A percentile compares a stretch with the other conserved stretches of the same genome.
phyloP scores from a whole-genome alignment of 441 rosid genomes.

The Biscutella laevigata region DNA sequence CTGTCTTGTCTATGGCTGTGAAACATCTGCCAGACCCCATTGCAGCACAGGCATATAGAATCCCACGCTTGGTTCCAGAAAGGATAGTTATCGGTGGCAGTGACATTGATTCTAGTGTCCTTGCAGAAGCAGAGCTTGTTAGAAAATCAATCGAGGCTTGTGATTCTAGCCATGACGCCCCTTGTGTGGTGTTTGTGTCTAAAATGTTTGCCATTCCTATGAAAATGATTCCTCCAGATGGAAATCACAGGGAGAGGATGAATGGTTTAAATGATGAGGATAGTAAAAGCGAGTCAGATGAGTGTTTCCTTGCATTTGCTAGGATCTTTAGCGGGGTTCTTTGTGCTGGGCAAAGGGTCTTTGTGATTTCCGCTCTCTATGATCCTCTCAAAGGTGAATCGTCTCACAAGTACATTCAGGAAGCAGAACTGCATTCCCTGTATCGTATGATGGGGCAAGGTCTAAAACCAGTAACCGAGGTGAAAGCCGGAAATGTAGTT shows the following conservation, averaged over 20 bases:
- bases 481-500: slow-evolving; percentile 78
- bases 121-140: slow-evolving; percentile 61
- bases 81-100: slow-evolving; percentile 39
- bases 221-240: slow-evolving; percentile 70
- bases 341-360: slow-evolving; percentile 48
- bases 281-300: slow-evolving; percentile 57
- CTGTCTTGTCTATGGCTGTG: slow-evolving; percentile 84
- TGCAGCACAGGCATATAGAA: slow-evolving; percentile 58
- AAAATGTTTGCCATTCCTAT: slow-evolving; percentile 86
- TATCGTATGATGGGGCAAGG: slow-evolving; percentile 99
- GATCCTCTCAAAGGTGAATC: slow-evolving; percentile 70
- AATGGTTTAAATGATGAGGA: slow-evolving; percentile 46
- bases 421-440: slow-evolving; percentile 71
- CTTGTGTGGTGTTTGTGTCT: slow-evolving; percentile 77
- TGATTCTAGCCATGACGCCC: slow-evolving; percentile 52
- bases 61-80: slow-evolving; percentile 68
- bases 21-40: slow-evolving; percentile 74
- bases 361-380: slow-evolving; percentile 72
- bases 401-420: slow-evolving; percentile 71
- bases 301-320: slow-evolving; percentile 94
- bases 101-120: slow-evolving; percentile 35
- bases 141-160: slow-evolving; percentile 74
- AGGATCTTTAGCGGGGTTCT: slow-evolving; percentile 87
- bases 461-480: slow-evolving; percentile 62
- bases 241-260: slow-evolving; percentile 56